Conservation (phyloP, 495 filamentous ascomycete genomes). For the Penicillium simplicissimum region DNA sequence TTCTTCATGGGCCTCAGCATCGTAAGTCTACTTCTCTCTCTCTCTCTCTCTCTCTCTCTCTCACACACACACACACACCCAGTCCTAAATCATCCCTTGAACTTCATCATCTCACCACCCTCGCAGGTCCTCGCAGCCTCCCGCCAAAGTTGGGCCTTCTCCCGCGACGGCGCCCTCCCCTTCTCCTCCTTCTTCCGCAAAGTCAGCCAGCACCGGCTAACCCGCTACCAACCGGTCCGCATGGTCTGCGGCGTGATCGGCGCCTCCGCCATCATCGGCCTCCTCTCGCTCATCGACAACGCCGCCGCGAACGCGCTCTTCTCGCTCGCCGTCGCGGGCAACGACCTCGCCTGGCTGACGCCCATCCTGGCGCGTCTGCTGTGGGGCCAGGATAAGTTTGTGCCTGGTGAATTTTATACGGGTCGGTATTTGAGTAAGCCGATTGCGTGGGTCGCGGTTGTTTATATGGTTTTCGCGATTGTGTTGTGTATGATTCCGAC, state of each 20-base stretch:
- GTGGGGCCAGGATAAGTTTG: slow-evolving; percentile 63
- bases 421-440: slow-evolving; percentile 50
- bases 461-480: slow-evolving; percentile 55
- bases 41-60: too few species aligned
- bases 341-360: slow-evolving; percentile 63
- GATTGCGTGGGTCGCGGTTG: slow-evolving; percentile 53
- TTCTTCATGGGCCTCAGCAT: slow-evolving; percentile 50
- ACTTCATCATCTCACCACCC: not conserved
- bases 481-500: slow-evolving; percentile 55
- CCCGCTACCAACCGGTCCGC: slow-evolving; percentile 62
- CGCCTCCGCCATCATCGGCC: slow-evolving; percentile 54
- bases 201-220: slow-evolving; percentile 47
- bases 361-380: slow-evolving; percentile 63
- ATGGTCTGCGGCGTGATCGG: slow-evolving; percentile 60
- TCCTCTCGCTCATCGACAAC: slow-evolving; percentile 58
- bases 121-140: slow-evolving; percentile 53
- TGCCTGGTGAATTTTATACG: slow-evolving; percentile 64
- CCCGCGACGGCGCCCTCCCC: slow-evolving; percentile 59
- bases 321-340: slow-evolving; percentile 61
- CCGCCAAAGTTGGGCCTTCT: slow-evolving; percentile 63
- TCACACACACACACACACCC: too few species aligned
- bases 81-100: not conserved
- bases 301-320: slow-evolving; percentile 63
- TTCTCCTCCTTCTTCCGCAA: slow-evolving; percentile 62
- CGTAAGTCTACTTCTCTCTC: too few species aligned